Percentiles rank a stretch among this genome's conserved stretches.
These are phyloP conservation scores for Hydrangea macrophylla DNA, from an alignment of 148 eudicot genomes.

Conservation along the genomic window DNA sequence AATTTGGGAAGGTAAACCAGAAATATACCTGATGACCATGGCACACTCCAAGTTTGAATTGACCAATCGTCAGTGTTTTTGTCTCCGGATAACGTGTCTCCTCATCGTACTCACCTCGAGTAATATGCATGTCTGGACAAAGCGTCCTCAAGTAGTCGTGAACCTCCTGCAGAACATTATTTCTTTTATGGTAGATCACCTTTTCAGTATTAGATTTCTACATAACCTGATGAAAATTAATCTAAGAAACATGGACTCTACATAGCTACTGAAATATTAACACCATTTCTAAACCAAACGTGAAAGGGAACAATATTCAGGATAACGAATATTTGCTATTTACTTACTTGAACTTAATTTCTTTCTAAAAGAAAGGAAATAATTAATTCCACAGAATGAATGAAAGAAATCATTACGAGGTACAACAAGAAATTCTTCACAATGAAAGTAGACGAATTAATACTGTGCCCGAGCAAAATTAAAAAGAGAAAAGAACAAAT, in stretches of 20 bases:
- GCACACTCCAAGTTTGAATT: slow-evolving; percentile 95
- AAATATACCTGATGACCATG: slow-evolving; percentile 94
- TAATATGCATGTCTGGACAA: slow-evolving; percentile 78
- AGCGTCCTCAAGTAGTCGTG: slow-evolving; percentile 90
- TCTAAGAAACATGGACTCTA: neutral
- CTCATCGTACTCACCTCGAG: slow-evolving; percentile 96
- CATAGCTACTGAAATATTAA: neutral
- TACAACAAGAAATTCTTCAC: too few species aligned
- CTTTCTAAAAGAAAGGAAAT: too few species aligned
- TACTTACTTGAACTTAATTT: too few species aligned
- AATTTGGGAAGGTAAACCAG: neutral
- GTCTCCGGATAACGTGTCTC: slow-evolving; percentile 92
- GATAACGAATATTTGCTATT: too few species aligned
- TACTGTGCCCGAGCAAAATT: too few species aligned
- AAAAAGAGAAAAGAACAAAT: neutral
- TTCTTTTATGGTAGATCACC: neutral
- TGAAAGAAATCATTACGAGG: too few species aligned
- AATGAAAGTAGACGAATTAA: too few species aligned
- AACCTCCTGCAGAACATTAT: slow-evolving; percentile 62
- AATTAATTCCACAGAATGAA: too few species aligned
- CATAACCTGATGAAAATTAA: neutral
- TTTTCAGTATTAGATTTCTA: neutral
- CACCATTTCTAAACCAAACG: neutral
- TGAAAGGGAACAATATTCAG: too few species aligned
- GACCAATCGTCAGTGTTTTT: slow-evolving; percentile 90